A percentile compares a stretch with the other conserved stretches of the same genome.
Conservation (phyloP, 2,329 filamentous ascomycete species). For the Colletotrichum coccodes region DNA sequence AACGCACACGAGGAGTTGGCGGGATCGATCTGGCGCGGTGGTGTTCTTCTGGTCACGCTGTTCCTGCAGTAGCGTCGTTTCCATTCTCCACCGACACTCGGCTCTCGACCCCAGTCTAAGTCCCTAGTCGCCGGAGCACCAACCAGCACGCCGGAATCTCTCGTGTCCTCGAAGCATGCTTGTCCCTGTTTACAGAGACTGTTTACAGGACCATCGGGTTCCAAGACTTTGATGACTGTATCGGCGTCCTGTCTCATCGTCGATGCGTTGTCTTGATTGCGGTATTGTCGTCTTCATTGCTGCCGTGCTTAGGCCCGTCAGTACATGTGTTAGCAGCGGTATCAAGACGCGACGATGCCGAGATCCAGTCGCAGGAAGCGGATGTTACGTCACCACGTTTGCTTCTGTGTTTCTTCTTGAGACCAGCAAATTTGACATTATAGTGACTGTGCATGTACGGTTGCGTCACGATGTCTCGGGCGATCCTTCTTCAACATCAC, state of each 20-base stretch:
- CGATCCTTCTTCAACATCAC: neutral
- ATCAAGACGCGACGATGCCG: neutral
- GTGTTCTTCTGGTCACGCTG: conserved; percentile 17
- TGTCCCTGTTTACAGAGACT: conserved; percentile 12
- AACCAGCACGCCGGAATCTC: conserved; percentile 17
- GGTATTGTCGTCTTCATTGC: neutral
- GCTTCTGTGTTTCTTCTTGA: conserved; percentile 2
- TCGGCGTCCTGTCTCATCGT: conserved; percentile 9
- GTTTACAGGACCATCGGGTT: neutral
- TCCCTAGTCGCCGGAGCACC: conserved; percentile 8
- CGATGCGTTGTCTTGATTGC: neutral
- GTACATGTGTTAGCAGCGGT: neutral
- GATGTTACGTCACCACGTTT: conserved; percentile 1
- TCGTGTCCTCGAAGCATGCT: conserved; percentile 5
- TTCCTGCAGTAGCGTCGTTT: conserved; percentile 32
- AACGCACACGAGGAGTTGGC: neutral
- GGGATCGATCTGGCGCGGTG: conserved; percentile 18
- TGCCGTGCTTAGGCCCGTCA: neutral
- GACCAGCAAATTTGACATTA: neutral
- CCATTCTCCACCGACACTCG: conserved; percentile 10
- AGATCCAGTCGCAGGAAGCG: neutral
- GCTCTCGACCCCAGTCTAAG: conserved; percentile 18
- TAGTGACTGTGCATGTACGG: neutral
- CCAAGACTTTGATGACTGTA: neutral
- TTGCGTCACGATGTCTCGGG: neutral